Evolutionary conservation across 169 alveolate genomes (phyloP).

Genomic region (Nephromyces sp.): DNA sequence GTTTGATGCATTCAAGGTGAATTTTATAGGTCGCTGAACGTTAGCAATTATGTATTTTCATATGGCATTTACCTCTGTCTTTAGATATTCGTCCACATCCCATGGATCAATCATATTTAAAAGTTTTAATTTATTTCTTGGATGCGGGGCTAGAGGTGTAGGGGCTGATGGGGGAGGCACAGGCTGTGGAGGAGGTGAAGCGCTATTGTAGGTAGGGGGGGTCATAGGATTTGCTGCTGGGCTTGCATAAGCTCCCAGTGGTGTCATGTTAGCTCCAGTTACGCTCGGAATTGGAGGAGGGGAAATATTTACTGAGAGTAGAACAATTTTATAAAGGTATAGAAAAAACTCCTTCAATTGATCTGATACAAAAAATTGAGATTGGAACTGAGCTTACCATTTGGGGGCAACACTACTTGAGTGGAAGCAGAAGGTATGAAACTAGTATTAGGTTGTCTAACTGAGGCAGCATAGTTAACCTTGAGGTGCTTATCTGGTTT

Average conservation of each 20-base stretch:
- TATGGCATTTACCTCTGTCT: too few species aligned
- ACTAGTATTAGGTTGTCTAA: neutral
- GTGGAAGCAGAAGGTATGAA: too few species aligned
- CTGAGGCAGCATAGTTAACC: constrained; percentile 44
- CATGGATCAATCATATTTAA: too few species aligned
- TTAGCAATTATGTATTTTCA: too few species aligned
- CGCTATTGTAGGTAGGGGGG: neutral
- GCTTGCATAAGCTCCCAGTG: neutral
- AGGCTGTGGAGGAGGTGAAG: constrained; percentile 10
- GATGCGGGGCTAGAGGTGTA: constrained; percentile 21
- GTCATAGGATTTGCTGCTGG: neutral
- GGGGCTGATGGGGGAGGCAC: constrained; percentile 32
- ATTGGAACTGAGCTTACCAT: too few species aligned
- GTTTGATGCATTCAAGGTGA: too few species aligned
- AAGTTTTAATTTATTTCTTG: constrained; percentile 7
- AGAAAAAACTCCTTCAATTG: too few species aligned
- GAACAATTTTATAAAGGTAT: neutral
- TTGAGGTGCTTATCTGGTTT: constrained; percentile 34
- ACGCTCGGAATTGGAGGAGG: neutral
- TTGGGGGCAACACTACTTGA: too few species aligned
- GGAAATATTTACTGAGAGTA: neutral
- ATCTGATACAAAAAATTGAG: too few species aligned
- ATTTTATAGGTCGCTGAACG: too few species aligned
- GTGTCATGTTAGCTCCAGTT: neutral
- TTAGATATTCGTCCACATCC: too few species aligned